Evolutionary conservation across 768 basidiomycete species (phyloP).

Genomic region (Pulveroboletus sp.): DNA sequence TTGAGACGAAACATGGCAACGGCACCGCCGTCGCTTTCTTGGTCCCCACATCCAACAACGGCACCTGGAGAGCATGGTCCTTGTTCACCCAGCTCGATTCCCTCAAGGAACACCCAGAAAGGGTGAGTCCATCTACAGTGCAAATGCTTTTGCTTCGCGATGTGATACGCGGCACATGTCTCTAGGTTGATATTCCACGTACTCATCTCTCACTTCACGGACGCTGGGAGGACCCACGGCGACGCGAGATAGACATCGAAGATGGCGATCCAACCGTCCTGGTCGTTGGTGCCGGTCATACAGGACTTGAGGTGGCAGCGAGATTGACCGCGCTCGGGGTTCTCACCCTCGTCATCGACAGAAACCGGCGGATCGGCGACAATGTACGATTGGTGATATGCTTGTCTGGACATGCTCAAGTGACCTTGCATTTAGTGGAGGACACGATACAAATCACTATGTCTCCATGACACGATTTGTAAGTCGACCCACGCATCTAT

Average conservation of each 20-base stretch:
- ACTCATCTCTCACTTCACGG: constrained; percentile 39
- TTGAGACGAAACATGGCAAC: constrained; percentile 44
- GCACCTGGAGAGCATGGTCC: constrained; percentile 54
- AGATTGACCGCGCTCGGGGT: constrained; percentile 55
- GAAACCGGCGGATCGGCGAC: constrained; percentile 46
- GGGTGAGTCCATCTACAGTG: constrained; percentile 16
- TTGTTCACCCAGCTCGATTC: constrained; percentile 56
- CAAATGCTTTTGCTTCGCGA: not conserved
- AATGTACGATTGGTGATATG: constrained; percentile 18
- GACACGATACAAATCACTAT: constrained; percentile 51
- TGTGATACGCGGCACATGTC: not conserved
- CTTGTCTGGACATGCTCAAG: not conserved
- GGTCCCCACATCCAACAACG: constrained; percentile 31
- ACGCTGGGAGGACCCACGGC: constrained; percentile 46
- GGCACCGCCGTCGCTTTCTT: constrained; percentile 53
- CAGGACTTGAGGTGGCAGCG: constrained; percentile 59
- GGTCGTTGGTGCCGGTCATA: constrained; percentile 61
- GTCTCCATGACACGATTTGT: constrained; percentile 50
- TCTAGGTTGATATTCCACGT: constrained; percentile 36
- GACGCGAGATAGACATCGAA: constrained; percentile 39
- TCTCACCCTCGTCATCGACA: constrained; percentile 50
- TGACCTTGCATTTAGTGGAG: constrained; percentile 37
- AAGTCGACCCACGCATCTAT: constrained; percentile 21
- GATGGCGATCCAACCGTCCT: constrained; percentile 51
- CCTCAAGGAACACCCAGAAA: constrained; percentile 49